Percentiles rank a stretch among this genome's conserved stretches.
Conservation (phyloP, 371 early-diverging fungal genomes). For the Mortierella sp. region DNA sequence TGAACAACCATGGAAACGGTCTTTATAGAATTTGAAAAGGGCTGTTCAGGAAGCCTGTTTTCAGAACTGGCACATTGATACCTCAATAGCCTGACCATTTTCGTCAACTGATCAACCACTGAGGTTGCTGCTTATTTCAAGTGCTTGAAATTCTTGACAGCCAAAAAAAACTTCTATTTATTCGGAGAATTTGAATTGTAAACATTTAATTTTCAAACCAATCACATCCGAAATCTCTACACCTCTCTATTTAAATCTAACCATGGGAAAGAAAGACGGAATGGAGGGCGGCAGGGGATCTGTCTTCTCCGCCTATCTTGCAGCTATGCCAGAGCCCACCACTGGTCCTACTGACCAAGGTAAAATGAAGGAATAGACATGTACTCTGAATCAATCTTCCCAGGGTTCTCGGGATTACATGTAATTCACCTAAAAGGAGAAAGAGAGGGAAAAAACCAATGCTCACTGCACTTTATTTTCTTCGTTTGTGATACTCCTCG, state of each 20-base stretch:
- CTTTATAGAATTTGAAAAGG: too few species aligned
- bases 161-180: too few species aligned
- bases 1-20: background rate
- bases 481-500: background rate
- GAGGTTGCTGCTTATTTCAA: too few species aligned
- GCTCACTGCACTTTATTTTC: background rate
- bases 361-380: background rate
- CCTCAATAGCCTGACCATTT: slow-evolving; percentile 74
- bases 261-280: slow-evolving; percentile 53
- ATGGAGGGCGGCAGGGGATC: slow-evolving; percentile 37
- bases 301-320: slow-evolving; percentile 49
- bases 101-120: slow-evolving; percentile 84
- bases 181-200: too few species aligned
- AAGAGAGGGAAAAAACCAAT: background rate
- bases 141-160: too few species aligned
- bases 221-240: background rate
- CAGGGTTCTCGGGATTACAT: background rate
- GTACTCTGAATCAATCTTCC: background rate
- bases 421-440: background rate
- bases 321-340: slow-evolving; percentile 37
- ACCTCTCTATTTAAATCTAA: background rate
- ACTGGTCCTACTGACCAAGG: slow-evolving; percentile 15
- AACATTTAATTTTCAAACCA: background rate
- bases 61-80: slow-evolving; percentile 78
- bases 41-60: slow-evolving; percentile 55